phyloP scores from a whole-genome alignment of 257 asterid genomes.

The Salvia splendens region DNA sequence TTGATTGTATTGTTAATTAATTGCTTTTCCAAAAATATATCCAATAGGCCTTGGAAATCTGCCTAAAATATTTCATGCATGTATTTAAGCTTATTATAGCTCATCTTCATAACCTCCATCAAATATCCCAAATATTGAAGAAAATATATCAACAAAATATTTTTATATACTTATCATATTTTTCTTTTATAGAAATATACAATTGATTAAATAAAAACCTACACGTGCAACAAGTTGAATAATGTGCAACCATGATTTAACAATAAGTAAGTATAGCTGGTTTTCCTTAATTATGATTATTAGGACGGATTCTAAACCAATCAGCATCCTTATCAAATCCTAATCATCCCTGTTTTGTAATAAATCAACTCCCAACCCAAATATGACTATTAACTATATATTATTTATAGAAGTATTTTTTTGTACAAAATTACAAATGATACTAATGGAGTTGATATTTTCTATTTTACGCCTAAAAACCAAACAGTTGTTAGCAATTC shows the following conservation, averaged over 20 bases:
- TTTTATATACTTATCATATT: background rate
- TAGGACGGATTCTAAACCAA: conserved; percentile 31
- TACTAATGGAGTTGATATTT: too few relatives aligned
- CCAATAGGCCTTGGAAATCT: too few relatives aligned
- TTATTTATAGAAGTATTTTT: background rate
- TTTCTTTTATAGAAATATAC: background rate
- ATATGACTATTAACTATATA: background rate
- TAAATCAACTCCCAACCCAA: background rate
- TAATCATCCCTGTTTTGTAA: conserved; percentile 14
- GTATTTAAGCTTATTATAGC: background rate
- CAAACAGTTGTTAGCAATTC: background rate
- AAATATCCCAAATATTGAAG: background rate
- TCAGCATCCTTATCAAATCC: conserved; percentile 35
- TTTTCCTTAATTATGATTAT: background rate
- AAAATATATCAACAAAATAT: background rate
- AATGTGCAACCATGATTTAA: background rate
- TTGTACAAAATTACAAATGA: too few relatives aligned
- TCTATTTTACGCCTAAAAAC: too few relatives aligned
- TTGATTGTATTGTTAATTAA: background rate
- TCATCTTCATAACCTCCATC: background rate
- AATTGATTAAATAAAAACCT: background rate
- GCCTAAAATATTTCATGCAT: background rate
- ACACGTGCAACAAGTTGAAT: background rate
- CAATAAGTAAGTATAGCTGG: conserved; percentile 11
- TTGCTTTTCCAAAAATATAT: too few relatives aligned